These are phyloP conservation scores for Globisporangium yorkense DNA, from an alignment of 352 stramenopile genomes.

Conservation along the genomic window DNA sequence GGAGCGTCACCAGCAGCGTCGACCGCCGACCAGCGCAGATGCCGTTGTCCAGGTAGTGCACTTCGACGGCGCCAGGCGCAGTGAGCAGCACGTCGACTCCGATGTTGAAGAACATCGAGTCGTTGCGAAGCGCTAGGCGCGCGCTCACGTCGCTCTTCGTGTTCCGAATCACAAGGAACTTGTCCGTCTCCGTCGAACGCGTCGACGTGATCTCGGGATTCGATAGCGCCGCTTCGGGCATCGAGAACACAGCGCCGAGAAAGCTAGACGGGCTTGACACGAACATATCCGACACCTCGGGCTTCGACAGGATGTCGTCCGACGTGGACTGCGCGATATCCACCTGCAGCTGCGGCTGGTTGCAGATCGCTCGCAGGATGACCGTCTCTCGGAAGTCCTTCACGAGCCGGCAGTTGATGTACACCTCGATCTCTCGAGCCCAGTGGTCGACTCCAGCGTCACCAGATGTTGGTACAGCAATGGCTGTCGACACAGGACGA, in stretches of 20 bases:
- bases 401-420: conserved; percentile 83
- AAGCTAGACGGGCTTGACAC: conserved; percentile 66
- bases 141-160: conserved; percentile 56
- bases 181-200: conserved; percentile 34
- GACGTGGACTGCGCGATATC: conserved; percentile 45
- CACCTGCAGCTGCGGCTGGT: conserved; percentile 71
- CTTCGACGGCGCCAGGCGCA: conserved; percentile 28
- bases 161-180: conserved; percentile 77
- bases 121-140: conserved; percentile 70
- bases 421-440: conserved; percentile 83
- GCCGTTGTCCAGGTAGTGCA: conserved; percentile 63
- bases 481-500: conserved; percentile 10
- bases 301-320: conserved; percentile 25
- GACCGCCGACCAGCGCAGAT: conserved; percentile 58
- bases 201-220: conserved; percentile 24
- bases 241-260: conserved; percentile 72
- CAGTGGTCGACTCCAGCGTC: conserved; percentile 36
- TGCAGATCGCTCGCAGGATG: conserved; percentile 68
- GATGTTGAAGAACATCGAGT: conserved; percentile 84
- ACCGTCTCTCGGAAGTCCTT: conserved; percentile 87
- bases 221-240: conserved; percentile 60
- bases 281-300: conserved; percentile 15
- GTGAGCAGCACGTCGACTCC: conserved; percentile 44
- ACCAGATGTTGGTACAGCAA: neutral
- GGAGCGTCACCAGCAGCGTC: conserved; percentile 66